Conservation (phyloP, 768 basidiomycete genomes). For the Suillus subaureus region DNA sequence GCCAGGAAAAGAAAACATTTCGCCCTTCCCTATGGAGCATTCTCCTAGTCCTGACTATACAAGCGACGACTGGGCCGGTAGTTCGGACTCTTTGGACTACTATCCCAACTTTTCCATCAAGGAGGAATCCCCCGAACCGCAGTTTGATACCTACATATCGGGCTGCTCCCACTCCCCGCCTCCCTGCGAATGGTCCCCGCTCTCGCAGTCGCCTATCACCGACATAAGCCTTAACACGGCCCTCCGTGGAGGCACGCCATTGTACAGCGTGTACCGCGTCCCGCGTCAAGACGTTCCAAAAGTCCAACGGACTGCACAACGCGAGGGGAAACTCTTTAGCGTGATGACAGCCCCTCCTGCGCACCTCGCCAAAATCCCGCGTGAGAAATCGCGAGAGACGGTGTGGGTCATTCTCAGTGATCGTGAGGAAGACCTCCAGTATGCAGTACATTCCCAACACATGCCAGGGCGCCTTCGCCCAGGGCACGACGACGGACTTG, state of each 20-base stretch:
- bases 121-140: slow-evolving; percentile 14
- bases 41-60: slow-evolving; percentile 12
- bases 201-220: slow-evolving; percentile 26
- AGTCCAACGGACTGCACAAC: slow-evolving; percentile 28
- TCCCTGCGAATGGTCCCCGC: slow-evolving; percentile 28
- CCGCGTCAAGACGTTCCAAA: slow-evolving; percentile 29
- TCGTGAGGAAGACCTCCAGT: slow-evolving; percentile 33
- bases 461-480: slow-evolving; percentile 33
- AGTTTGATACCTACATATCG: slow-evolving; percentile 16
- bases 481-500: slow-evolving; percentile 7
- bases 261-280: slow-evolving; percentile 37
- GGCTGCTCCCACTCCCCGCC: slow-evolving; percentile 23
- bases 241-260: slow-evolving; percentile 32
- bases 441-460: slow-evolving; percentile 34
- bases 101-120: slow-evolving; percentile 2
- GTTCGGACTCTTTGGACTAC: slow-evolving; percentile 1
- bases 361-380: slow-evolving; percentile 25
- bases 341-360: slow-evolving; percentile 28
- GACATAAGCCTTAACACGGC: slow-evolving; percentile 29
- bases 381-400: slow-evolving; percentile 21
- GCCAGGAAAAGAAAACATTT: slow-evolving; percentile 6
- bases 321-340: slow-evolving; percentile 34
- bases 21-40: not conserved
- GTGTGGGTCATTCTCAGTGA: slow-evolving; percentile 37
- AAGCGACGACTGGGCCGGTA: slow-evolving; percentile 10